Evolutionary conservation across 1,284 basidiomycete species (phyloP), one percentile per base, ranked within the genome.

Genomic region (Tylopilus sp.): DNA sequence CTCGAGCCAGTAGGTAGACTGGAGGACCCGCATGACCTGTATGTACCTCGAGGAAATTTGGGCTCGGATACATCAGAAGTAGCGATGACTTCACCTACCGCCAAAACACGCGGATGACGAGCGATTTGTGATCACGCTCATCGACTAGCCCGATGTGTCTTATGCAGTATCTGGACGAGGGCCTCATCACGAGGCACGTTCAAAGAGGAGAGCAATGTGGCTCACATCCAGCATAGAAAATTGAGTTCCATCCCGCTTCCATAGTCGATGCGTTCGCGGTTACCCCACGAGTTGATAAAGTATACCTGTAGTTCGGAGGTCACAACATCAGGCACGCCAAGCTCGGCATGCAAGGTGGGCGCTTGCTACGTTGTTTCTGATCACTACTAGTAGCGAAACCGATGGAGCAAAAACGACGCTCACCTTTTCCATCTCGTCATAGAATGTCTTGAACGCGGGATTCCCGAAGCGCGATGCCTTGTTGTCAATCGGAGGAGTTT

Each of bases 1-100:
- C 67, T 98, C 95, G 1, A 99, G 81, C 94, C 95, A 98, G 67
- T 99, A 99, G 2, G 88, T 85, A 2, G 89, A 91, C 61, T 98
- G 95, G 11, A 99, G 77, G 15, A 82, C 68, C 0, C 95, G 84
- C 91, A 98, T 97, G 46, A 94, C 81, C 47, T 85, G 71, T 53
- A 96, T 82, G 65, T 97, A 97, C 58, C 88, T 92, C 48, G 17
- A 11, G 30, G 2, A 15, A 47, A n/a, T 29, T 33, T 58, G 1
- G 57, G 43, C 29, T 8, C 10, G n/a, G 17, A 11, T 24, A 34
- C 15, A 33, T 4, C 3, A 17, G 17, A 14, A 20, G 21, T 7
- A 12, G 37, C 7, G 34, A 38, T 12, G n/a, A 24, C 21, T 24
- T 24, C 3, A 60, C 73, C 26, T 36, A 88, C 85, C 80, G 79